Evolutionary conservation across 2,329 filamentous ascomycete species (phyloP).

Genomic region (Claviceps humidiphila): DNA sequence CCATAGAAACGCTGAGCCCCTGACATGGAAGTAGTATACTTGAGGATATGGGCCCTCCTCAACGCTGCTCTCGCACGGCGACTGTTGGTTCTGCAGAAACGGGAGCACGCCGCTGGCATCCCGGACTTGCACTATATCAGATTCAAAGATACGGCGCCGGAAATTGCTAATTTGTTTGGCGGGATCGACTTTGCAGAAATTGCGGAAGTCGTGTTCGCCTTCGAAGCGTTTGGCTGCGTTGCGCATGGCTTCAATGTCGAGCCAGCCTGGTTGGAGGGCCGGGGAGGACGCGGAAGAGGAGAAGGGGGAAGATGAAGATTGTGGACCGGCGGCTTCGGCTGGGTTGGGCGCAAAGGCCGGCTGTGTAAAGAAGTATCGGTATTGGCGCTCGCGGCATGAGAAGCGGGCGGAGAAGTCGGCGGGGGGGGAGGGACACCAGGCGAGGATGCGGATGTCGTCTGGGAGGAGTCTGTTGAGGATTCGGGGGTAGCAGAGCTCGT

Average conservation of each 20-base stretch:
- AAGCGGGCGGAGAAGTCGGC: slow-evolving; percentile 79
- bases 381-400: slow-evolving; percentile 79
- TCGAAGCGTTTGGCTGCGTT: slow-evolving; percentile 66
- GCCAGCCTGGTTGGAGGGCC: slow-evolving; percentile 49
- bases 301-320: background rate
- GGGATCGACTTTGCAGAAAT: slow-evolving; percentile 89
- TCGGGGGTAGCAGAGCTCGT: slow-evolving; percentile 75
- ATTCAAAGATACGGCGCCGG: slow-evolving; percentile 62
- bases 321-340: slow-evolving; percentile 6
- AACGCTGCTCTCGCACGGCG: too few relatives aligned
- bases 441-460: slow-evolving; percentile 76
- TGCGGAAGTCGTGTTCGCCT: slow-evolving; percentile 86
- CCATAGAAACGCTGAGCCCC: slow-evolving; percentile 91
- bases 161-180: slow-evolving; percentile 84
- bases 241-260: slow-evolving; percentile 80
- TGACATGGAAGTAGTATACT: slow-evolving; percentile 77
- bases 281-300: slow-evolving; percentile 13
- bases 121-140: slow-evolving; percentile 61
- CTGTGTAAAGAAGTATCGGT: slow-evolving; percentile 96
- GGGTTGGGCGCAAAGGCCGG: slow-evolving; percentile 62
- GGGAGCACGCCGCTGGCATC: slow-evolving; percentile 39
- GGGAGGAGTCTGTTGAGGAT: slow-evolving; percentile 81
- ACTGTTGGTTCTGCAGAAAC: slow-evolving; percentile 30
- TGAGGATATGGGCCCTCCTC: slow-evolving; percentile 32
- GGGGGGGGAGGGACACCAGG: slow-evolving; percentile 81